These are phyloP conservation scores for Tolypocladium guangdongense DNA, from an alignment of 2,329 filamentous ascomycete species.

Conservation along the genomic window DNA sequence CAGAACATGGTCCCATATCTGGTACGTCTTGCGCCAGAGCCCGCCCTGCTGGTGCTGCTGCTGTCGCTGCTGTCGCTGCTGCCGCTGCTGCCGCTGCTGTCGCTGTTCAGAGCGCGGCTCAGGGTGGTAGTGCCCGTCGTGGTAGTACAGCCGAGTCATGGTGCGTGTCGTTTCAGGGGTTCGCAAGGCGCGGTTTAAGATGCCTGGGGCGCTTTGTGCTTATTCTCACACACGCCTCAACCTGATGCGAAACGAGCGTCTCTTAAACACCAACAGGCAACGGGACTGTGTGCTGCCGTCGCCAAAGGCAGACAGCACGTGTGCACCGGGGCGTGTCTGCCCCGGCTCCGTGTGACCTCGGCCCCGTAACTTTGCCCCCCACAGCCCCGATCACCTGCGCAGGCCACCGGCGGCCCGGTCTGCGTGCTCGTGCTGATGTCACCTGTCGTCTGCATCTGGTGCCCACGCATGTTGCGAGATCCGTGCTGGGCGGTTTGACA, in stretches of 20 bases:
- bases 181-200: neutral
- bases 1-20: constrained; percentile 28
- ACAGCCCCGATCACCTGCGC: neutral
- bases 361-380: neutral
- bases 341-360: neutral
- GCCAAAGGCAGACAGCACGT: neutral
- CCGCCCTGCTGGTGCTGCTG: constrained; percentile 6
- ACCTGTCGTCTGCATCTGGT: neutral
- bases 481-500: too few relatives aligned
- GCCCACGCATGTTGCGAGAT: too few relatives aligned
- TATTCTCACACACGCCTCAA: neutral
- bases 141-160: constrained; percentile 13
- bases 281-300: neutral
- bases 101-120: constrained; percentile 2
- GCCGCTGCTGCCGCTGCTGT: neutral
- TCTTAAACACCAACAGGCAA: neutral
- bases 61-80: neutral
- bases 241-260: neutral
- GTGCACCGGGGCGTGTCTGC: neutral
- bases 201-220: neutral
- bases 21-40: constrained; percentile 21
- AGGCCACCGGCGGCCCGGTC: neutral
- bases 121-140: constrained; percentile 18
- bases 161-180: neutral
- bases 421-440: neutral